These are phyloP conservation scores for Mycena pura DNA, from an alignment of 768 basidiomycete genomes.

Conservation along the genomic window DNA sequence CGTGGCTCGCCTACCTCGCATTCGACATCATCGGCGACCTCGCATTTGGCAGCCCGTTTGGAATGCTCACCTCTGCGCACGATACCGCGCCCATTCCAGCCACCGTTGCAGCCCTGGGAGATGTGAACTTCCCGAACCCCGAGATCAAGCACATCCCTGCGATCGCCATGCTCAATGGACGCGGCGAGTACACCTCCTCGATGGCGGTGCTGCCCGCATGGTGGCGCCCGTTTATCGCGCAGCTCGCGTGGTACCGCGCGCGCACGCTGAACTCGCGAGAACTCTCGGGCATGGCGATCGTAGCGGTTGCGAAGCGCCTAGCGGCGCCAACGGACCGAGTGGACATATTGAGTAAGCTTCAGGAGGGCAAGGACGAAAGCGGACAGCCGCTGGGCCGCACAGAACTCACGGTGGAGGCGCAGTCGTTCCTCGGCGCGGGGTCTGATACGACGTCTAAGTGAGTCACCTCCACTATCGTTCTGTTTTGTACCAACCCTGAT, in stretches of 20 bases:
- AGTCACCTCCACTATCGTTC: constrained; percentile 30
- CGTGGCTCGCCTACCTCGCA: no score
- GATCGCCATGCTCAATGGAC: constrained; percentile 82
- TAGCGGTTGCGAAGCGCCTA: constrained; percentile 78
- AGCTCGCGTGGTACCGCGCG: constrained; percentile 72
- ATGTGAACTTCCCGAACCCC: constrained; percentile 42
- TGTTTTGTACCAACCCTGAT: not conserved
- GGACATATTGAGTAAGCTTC: constrained; percentile 82
- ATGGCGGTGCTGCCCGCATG: constrained; percentile 78
- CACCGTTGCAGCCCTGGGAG: constrained; percentile 60
- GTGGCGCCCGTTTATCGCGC: constrained; percentile 65
- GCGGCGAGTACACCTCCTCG: constrained; percentile 85
- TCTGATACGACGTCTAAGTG: constrained; percentile 94
- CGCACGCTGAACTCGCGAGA: constrained; percentile 72
- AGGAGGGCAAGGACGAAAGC: constrained; percentile 72
- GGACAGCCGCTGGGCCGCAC: constrained; percentile 81
- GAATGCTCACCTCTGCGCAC: constrained; percentile 78
- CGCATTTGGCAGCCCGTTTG: constrained; percentile 86
- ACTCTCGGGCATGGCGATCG: constrained; percentile 81
- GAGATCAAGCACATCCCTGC: constrained; percentile 74
- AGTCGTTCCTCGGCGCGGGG: constrained; percentile 86
- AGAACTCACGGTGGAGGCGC: constrained; percentile 87
- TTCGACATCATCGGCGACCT: no score
- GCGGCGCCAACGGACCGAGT: constrained; percentile 70
- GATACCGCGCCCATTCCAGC: constrained; percentile 76